Evolutionary conservation across 2,329 filamentous ascomycete genomes (phyloP), one percentile per base, ranked within the genome.

Genomic region (Fusarium temperatum): DNA sequence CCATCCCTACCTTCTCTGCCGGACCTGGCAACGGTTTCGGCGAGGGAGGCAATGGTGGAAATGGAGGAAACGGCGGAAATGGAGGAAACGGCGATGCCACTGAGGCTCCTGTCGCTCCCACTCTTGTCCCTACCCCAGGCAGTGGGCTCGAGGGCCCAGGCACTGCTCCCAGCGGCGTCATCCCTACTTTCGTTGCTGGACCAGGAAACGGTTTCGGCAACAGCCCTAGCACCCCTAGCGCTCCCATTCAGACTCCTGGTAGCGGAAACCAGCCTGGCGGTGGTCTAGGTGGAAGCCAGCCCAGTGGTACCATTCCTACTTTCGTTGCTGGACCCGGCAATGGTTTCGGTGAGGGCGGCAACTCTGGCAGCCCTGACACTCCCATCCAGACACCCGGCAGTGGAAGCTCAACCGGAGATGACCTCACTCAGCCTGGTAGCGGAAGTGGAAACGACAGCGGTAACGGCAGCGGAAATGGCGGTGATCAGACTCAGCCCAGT

Each of bases 141-240:
- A 72, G 59, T 51, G 70, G 70, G 10, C 36, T 70, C 26, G 44
- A 55, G 8, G 68, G 68, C 18, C 66, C 68, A 45, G 68, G 66
- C 28, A 70, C 68, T 51, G 58, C 63, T 36, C 67, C 62, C 3
- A 38, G 50, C 35, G 53, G 47, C 9, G 32, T 60, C 15, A 47
- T 69, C 15, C 68, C 68, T 45, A 69, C 68, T 12, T 68, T 63
- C 39, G 68, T 63, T 63, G 68, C 68, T 36, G 60, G 59, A 24
- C 67, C 67, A 14, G 67, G 67, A 24, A 47, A 70, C 32, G 67
- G 67, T 15, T 70, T 70, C 13, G 65, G 44, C 2, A 41, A 58
- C 22, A 62, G 32, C 32, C 32, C 32, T 35, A 35, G 32, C 32
- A 35, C 30, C 12, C 56, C 56, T 22, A 20, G 35, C 22, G 6